phyloP scores from a whole-genome alignment of 106 monocot species.

The Phalaenopsis aphrodite region DNA sequence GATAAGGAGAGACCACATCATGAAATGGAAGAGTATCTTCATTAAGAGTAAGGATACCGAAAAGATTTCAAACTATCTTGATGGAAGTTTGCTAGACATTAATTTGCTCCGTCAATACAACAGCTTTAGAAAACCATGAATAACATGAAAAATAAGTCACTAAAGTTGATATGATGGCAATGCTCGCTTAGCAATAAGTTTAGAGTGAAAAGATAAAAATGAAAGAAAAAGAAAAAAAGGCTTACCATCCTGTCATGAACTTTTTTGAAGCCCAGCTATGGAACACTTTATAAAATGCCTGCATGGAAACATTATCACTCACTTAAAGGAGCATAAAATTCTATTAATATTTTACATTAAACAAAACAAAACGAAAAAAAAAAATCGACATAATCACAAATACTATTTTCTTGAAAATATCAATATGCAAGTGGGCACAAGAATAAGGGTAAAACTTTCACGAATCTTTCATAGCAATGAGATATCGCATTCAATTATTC shows the following conservation, averaged over 20 bases:
- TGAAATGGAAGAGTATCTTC: neutral
- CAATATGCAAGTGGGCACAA: neutral
- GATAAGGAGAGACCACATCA: neutral
- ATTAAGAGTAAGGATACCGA: neutral
- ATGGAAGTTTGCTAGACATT: neutral
- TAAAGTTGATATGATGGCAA: neutral
- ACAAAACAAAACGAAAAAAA: neutral
- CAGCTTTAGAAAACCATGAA: neutral
- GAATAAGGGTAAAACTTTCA: neutral
- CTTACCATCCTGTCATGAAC: slow-evolving; percentile 83
- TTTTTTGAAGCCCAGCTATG: slow-evolving; percentile 83
- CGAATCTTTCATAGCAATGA: neutral
- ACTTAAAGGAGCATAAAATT: neutral
- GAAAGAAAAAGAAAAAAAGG: neutral
- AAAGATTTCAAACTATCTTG: neutral
- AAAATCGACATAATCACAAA: neutral
- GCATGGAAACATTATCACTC: neutral
- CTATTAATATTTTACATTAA: neutral
- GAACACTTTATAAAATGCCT: slow-evolving; percentile 65
- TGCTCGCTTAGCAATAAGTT: neutral
- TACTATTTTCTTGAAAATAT: neutral
- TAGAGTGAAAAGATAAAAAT: neutral
- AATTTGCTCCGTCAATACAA: neutral
- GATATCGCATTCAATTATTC: neutral
- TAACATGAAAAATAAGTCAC: slow-evolving; percentile 2